Percentiles rank a stretch among this genome's conserved stretches.
Evolutionary conservation across 2,329 filamentous ascomycete genomes (phyloP).

Genomic region (Claviceps spartinae): DNA sequence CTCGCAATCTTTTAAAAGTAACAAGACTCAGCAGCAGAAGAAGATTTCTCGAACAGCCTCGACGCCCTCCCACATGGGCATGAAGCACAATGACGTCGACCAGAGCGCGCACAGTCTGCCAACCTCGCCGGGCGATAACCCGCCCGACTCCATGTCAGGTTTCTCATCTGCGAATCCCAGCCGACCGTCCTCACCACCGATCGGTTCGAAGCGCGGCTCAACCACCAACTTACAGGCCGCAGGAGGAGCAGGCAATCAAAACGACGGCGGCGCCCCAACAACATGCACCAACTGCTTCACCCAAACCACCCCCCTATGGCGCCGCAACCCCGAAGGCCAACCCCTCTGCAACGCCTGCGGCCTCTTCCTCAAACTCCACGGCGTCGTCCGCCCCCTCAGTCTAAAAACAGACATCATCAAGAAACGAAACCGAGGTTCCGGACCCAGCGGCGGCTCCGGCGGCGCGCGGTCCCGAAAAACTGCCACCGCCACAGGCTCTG

Average conservation of each 20-base stretch:
- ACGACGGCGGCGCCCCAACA: conserved; percentile 47
- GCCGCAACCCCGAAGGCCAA: conserved; percentile 91
- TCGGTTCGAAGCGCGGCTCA: conserved; percentile 44
- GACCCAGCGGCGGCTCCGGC: conserved; percentile 47
- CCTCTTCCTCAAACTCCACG: conserved; percentile 87
- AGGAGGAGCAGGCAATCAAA: conserved; percentile 33
- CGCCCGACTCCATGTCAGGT: conserved; percentile 43
- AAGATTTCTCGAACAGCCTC: conserved; percentile 82
- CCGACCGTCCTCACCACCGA: conserved; percentile 37
- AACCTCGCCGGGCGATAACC: conserved; percentile 53
- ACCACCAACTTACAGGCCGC: conserved; percentile 43
- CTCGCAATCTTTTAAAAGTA: conserved; percentile 58
- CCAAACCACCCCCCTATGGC: conserved; percentile 92
- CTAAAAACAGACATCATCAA: conserved; percentile 98
- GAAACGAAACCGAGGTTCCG: conserved; percentile 73
- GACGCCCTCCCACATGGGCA: conserved; percentile 42
- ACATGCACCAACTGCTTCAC: conserved; percentile 94
- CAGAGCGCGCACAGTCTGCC: conserved; percentile 50
- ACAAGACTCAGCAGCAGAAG: conserved; percentile 48
- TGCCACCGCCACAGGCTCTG: conserved; percentile 27
- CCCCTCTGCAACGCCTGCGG: conserved; percentile 98
- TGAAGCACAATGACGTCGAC: conserved; percentile 22
- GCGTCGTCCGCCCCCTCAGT: conserved; percentile 87
- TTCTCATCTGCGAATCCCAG: conserved; percentile 60
- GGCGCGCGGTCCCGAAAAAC: conserved; percentile 55